Conservation (phyloP, 257 asterid genomes). For the Nyctanthes arbortristis region DNA sequence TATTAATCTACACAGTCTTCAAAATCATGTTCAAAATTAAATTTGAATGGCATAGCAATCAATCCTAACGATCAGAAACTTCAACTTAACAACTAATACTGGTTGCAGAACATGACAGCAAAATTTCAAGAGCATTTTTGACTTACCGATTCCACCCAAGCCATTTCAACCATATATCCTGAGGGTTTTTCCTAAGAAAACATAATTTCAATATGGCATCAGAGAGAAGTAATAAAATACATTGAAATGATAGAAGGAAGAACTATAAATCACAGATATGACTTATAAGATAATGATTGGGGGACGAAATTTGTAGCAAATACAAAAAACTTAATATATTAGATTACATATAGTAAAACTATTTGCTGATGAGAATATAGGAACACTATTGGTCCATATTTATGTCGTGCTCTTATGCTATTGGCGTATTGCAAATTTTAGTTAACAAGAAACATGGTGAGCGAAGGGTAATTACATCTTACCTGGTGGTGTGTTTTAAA, state of each 20-base stretch:
- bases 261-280: neutral
- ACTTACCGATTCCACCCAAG: constrained; percentile 74
- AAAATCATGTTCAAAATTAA: constrained; percentile 3
- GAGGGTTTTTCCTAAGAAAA: constrained; percentile 82
- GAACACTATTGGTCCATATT: neutral
- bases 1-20: neutral
- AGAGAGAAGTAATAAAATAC: neutral
- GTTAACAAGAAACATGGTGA: constrained; percentile 1
- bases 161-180: constrained; percentile 83
- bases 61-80: neutral
- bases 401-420: constrained; percentile 5
- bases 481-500: no score
- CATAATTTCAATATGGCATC: constrained; percentile 19
- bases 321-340: no score
- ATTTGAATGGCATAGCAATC: neutral
- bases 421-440: constrained; percentile 6
- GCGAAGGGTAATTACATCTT: no score
- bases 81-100: neutral
- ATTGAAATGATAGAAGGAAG: neutral
- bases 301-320: neutral
- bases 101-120: neutral
- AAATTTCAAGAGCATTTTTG: constrained; percentile 15
- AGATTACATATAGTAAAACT: no score
- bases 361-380: neutral
- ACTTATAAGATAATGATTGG: neutral